Evolutionary conservation across 2,329 filamentous ascomycete species (phyloP), one percentile per base, ranked within the genome.

Genomic region (Colletotrichum sp.): DNA sequence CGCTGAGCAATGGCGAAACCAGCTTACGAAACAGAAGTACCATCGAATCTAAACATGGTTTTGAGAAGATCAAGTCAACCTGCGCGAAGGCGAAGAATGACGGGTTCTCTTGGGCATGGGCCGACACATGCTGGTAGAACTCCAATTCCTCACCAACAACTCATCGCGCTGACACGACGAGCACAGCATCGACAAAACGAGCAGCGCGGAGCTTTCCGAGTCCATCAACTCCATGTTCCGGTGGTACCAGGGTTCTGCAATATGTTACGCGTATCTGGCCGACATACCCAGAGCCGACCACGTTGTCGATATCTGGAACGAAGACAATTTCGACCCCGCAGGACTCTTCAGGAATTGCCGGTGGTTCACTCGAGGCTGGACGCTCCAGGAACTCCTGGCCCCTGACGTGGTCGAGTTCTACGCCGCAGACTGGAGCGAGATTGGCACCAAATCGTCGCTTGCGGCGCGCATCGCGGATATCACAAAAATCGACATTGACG

Each of bases 311-410:
- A 16, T 34, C 13, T 70, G 55, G 68, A 36, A 71, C 15, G 69
- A 71, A 30, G 21, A 32, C 2, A 3, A 24, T 0, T 65, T 71
- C 21, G 39, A 71, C 10, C 10, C 16, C 24, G 44, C 52, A 10
- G 32, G 60, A 18, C 39, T 66, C 6, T 73, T 73, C 34, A 32
- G 8, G 15, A 15, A 18, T n/a, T 72, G 69, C 36, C 75, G 78
- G 12, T 81, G 80, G 78, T 80, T 80, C 55, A 78, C 75, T 72
- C 71, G 78, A 24, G 80, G 78, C 55, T 84, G 76, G 81, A 83
- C 73, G 16, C 77, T 83, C 4, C 80, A 83, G n/a, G 82, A 83
- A 69, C 74, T 83, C 12, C 78, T 83, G 21, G 81, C 82, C 0
- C 82, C 82, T 1, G 76, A 78, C 9, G 68, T 68, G 21, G 80